Conservation (phyloP, 129 eudicot species). For the Lactuca sativa region DNA sequence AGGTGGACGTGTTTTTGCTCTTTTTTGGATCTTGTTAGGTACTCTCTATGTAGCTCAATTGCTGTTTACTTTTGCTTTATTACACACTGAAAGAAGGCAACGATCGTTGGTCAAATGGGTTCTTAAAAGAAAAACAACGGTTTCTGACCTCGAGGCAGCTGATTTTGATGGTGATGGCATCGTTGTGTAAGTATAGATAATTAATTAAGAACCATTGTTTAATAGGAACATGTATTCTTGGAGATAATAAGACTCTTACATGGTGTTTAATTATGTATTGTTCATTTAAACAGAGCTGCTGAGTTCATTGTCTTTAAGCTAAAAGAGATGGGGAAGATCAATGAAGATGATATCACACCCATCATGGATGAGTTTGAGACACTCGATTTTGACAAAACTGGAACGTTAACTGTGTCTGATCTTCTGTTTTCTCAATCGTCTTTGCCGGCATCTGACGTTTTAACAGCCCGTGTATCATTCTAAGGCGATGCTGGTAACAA, state of each 20-base stretch:
- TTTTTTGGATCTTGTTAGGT: slow-evolving; percentile 73
- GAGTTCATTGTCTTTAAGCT: slow-evolving; percentile 67
- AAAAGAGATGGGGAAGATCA: slow-evolving; percentile 92
- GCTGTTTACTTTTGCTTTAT: slow-evolving; percentile 64
- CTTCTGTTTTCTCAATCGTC: slow-evolving; percentile 56
- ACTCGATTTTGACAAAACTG: slow-evolving; percentile 82
- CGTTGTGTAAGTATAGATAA: slow-evolving; percentile 58
- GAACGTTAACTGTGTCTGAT: slow-evolving; percentile 69
- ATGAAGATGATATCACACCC: slow-evolving; percentile 60
- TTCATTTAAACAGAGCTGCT: slow-evolving; percentile 57
- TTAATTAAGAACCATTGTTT: not conserved
- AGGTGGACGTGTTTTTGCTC: slow-evolving; percentile 84
- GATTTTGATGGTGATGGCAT: slow-evolving; percentile 72
- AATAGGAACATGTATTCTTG: not conserved
- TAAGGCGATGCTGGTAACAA: slow-evolving; percentile 21
- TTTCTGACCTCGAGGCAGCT: slow-evolving; percentile 77
- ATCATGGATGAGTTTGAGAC: slow-evolving; percentile 69
- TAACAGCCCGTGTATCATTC: slow-evolving; percentile 20
- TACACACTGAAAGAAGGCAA: slow-evolving; percentile 63
- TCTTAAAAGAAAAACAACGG: slow-evolving; percentile 58
- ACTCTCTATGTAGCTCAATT: slow-evolving; percentile 86
- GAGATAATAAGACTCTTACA: not conserved
- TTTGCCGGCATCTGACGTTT: not conserved
- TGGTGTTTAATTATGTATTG: slow-evolving; percentile 15
- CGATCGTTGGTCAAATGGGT: slow-evolving; percentile 56